Percentiles rank a stretch among this genome's conserved stretches.
These are phyloP conservation scores for Sparassis latifolia DNA, from an alignment of 1,284 basidiomycete genomes.

Conservation along the genomic window DNA sequence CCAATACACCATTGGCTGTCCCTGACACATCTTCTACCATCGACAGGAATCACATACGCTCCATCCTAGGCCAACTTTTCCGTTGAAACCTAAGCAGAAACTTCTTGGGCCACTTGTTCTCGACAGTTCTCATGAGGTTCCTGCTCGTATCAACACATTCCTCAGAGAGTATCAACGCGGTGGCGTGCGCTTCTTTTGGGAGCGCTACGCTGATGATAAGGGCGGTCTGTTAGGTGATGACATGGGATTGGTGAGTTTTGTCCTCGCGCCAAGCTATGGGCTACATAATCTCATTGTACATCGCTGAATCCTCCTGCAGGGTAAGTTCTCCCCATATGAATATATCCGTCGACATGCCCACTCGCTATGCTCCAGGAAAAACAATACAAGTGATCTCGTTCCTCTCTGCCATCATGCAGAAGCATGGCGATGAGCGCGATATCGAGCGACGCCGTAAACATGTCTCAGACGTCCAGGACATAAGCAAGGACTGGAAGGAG, in stretches of 20 bases:
- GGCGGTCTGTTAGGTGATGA: slow-evolving; percentile 84
- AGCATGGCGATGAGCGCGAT: slow-evolving; percentile 60
- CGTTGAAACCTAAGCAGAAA: slow-evolving; percentile 37
- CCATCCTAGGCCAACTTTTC: slow-evolving; percentile 38
- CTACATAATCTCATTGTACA: neutral
- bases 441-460: slow-evolving; percentile 52
- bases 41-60: slow-evolving; percentile 26
- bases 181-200: slow-evolving; percentile 72
- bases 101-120: slow-evolving; percentile 23
- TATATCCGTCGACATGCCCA: neutral
- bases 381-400: slow-evolving; percentile 88
- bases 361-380: slow-evolving; percentile 43
- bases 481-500: slow-evolving; percentile 41
- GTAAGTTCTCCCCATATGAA: slow-evolving; percentile 10
- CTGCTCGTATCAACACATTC: slow-evolving; percentile 71
- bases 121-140: slow-evolving; percentile 45
- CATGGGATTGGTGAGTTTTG: slow-evolving; percentile 71
- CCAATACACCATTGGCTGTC: slow-evolving; percentile 3
- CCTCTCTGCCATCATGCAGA: slow-evolving; percentile 80
- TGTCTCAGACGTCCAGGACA: slow-evolving; percentile 59
- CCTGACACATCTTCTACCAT: neutral
- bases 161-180: slow-evolving; percentile 82
- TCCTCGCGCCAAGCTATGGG: neutral
- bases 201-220: slow-evolving; percentile 50
- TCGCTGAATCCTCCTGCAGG: slow-evolving; percentile 12